A percentile compares a stretch with the other conserved stretches of the same genome.
phyloP scores from a whole-genome alignment of 257 asterid genomes.

The Salvia splendens region DNA sequence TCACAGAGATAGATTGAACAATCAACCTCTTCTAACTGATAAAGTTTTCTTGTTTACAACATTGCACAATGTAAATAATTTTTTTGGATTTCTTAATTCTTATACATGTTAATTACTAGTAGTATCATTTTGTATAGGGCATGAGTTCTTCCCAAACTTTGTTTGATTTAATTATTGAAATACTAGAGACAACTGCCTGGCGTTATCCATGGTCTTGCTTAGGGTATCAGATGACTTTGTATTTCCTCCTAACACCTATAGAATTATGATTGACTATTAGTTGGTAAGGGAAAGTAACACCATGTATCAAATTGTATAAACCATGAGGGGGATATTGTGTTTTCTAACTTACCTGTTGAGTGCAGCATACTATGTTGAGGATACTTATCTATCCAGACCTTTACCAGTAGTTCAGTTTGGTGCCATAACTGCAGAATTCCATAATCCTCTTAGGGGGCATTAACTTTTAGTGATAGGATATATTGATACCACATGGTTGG shows the following conservation, averaged over 20 bases:
- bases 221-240: neutral
- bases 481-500: no score
- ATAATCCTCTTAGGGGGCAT: neutral
- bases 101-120: no score
- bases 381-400: neutral
- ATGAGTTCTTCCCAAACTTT: neutral
- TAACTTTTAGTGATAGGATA: no score
- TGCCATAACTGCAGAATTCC: neutral
- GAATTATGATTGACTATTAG: neutral
- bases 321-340: neutral
- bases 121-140: neutral
- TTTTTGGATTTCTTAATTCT: neutral
- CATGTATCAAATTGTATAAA: neutral
- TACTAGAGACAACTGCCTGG: neutral
- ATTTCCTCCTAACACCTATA: neutral
- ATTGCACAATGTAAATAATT: neutral
- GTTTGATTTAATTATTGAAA: neutral
- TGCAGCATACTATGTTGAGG: neutral
- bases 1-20: conserved; percentile 8
- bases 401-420: neutral
- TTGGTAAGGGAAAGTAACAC: neutral
- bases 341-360: neutral
- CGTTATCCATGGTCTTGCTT: conserved; percentile 5
- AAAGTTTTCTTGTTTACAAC: neutral
- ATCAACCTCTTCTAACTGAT: conserved; percentile 1